Conservation (phyloP, 352 stramenopile species). For the Globisporangium echinulatum region DNA sequence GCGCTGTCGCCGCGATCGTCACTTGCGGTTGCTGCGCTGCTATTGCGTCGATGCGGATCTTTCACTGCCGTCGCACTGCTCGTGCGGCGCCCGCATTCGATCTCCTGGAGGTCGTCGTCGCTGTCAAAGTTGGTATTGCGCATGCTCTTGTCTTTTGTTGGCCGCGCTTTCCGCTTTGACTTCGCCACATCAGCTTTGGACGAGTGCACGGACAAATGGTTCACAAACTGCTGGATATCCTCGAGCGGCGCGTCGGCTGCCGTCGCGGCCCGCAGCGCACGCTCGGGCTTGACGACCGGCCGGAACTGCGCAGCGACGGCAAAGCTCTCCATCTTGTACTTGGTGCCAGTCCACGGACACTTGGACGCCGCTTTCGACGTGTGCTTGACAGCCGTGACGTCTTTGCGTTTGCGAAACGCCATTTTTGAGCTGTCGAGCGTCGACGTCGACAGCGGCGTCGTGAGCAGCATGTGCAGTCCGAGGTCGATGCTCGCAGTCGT, state of each 20-base stretch:
- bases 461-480: constrained; percentile 66
- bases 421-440: constrained; percentile 48
- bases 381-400: constrained; percentile 25
- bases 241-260: constrained; percentile 28
- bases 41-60: constrained; percentile 1
- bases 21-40: neutral
- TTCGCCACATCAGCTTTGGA: constrained; percentile 11
- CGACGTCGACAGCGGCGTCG: constrained; percentile 56
- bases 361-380: constrained; percentile 11
- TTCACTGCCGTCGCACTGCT: constrained; percentile 1
- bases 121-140: constrained; percentile 27
- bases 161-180: neutral
- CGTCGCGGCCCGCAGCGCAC: constrained; percentile 37
- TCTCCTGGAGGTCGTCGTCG: constrained; percentile 14
- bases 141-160: constrained; percentile 25
- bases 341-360: constrained; percentile 58
- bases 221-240: constrained; percentile 51
- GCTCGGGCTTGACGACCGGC: constrained; percentile 38
- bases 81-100: constrained; percentile 9
- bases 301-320: constrained; percentile 49
- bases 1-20: constrained; percentile 1
- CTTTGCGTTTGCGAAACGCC: constrained; percentile 53
- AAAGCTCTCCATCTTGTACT: constrained; percentile 76
- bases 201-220: constrained; percentile 34
- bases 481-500: constrained; percentile 67